Conservation (phyloP, 352 stramenopile genomes). For the Achlya hypogyna region DNA sequence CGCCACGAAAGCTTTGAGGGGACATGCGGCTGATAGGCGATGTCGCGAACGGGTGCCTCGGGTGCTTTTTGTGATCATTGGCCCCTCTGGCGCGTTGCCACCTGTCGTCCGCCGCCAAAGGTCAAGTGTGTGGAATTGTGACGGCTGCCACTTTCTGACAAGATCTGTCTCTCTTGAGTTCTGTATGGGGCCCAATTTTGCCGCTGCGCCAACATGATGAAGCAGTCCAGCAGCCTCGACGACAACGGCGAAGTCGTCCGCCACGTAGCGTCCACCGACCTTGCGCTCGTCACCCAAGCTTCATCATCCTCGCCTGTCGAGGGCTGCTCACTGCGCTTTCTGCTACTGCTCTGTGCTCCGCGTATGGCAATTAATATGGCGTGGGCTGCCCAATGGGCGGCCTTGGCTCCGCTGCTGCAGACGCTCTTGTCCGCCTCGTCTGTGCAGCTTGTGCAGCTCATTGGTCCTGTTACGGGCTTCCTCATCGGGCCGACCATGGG, state of each 20-base stretch:
- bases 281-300: too few species aligned
- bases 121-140: too few species aligned
- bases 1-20: too few species aligned
- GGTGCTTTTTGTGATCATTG: too few species aligned
- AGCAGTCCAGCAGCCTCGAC: not conserved
- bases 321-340: constrained; percentile 24
- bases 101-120: too few species aligned
- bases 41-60: too few species aligned
- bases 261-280: not conserved
- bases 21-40: too few species aligned
- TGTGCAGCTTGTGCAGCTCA: constrained; percentile 46
- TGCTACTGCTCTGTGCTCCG: constrained; percentile 43
- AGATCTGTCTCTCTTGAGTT: too few species aligned
- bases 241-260: not conserved
- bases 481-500: constrained; percentile 38
- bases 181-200: too few species aligned
- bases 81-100: too few species aligned
- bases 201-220: not conserved
- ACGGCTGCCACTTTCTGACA: too few species aligned
- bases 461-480: constrained; percentile 37
- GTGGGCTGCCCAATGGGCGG: constrained; percentile 49
- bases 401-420: constrained; percentile 43
- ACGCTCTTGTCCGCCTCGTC: constrained; percentile 36
- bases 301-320: not conserved
- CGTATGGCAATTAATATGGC: constrained; percentile 52